Evolutionary conservation across 257 asterid species (phyloP), one percentile per base, ranked within the genome.

Genomic region (Gentiana dahurica): DNA sequence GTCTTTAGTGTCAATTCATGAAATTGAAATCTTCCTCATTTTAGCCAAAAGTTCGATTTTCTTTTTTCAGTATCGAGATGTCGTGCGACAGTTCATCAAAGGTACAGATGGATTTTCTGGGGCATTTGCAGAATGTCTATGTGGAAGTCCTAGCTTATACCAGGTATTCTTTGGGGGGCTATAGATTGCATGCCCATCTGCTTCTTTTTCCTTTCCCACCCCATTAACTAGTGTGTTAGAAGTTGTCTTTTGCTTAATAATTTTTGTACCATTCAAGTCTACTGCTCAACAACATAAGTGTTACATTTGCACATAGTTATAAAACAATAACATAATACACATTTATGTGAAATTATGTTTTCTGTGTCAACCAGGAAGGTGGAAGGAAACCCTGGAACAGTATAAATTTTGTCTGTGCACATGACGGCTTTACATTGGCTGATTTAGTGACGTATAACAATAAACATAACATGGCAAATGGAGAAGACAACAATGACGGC

Each of bases 301-400:
- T 41, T 41, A 41, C 6, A 41, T 10, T 41, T 41, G 8, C 46
- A 4, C 9, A 10, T 7, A 41, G 46, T 41, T 5, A 10, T 41
- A 41, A 41, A 5, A 10, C 34, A 33, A 4, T 33, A 6, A 50
- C 5, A 24, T 50, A 24, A 34, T 38, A 34, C 44, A 41, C 7
- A 7, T 8, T 34, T 11, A 9, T 11, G 9, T 37, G 11, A 34
- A 2, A 9, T 34, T 3, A 9, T 9, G 1, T 12, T 32, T 13
- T 54, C 48, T 63, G 63, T 73, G 66, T 76, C 59, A 79, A 73
- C 71, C 80, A 88, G 98, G 90, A 75, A 69, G 95, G 97, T 60
- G 98, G 98, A 81, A 77, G 98, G 78, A 88, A 72, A 69, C 98
- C 97, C 43, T 88, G 95, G 97, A 83, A 86, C 85, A 92, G 97